Conservation (phyloP, 2,329 filamentous ascomycete genomes). For the Fusarium napiforme region DNA sequence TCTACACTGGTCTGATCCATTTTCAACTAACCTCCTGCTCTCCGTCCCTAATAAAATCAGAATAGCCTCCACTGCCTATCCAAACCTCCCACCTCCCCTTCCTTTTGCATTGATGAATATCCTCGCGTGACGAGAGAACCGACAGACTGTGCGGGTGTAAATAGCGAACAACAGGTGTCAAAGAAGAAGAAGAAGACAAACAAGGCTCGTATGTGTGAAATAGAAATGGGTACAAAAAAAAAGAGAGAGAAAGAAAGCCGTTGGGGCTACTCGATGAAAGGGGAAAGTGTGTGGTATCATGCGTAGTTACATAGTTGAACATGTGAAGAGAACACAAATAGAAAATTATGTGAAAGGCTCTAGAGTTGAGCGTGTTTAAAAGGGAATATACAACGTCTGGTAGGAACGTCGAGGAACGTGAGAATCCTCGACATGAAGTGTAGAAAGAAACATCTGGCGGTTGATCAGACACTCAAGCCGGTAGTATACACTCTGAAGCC, state of each 20-base stretch:
- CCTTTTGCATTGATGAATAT: background rate
- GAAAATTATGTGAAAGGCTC: conserved; percentile 20
- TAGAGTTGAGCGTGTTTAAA: conserved; percentile 6
- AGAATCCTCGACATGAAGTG: background rate
- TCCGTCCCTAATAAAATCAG: background rate
- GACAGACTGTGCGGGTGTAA: conserved; percentile 8
- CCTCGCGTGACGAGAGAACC: conserved; percentile 3
- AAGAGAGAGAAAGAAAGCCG: conserved; percentile 18
- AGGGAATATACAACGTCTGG: conserved; percentile 9
- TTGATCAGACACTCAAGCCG: conserved; percentile 16
- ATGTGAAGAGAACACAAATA: conserved; percentile 36
- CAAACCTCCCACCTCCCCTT: conserved; percentile 10
- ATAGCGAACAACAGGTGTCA: conserved; percentile 2
- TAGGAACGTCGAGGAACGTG: background rate
- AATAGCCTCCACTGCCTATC: conserved; percentile 23
- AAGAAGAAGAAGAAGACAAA: conserved; percentile 1
- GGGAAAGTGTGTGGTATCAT: conserved; percentile 38
- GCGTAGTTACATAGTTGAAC: conserved; percentile 32
- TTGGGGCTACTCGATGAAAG: conserved; percentile 18
- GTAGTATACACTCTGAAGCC: conserved; percentile 24
- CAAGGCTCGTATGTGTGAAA: conserved; percentile 19
- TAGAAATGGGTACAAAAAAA: conserved; percentile 20
- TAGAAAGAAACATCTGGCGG: conserved; percentile 8
- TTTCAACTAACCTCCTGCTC: conserved; percentile 6
- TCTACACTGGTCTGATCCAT: conserved; percentile 28